Percentiles rank a stretch among this genome's conserved stretches.
Conservation (phyloP, 768 basidiomycete species). For the Kwoniella mangroviensis region DNA sequence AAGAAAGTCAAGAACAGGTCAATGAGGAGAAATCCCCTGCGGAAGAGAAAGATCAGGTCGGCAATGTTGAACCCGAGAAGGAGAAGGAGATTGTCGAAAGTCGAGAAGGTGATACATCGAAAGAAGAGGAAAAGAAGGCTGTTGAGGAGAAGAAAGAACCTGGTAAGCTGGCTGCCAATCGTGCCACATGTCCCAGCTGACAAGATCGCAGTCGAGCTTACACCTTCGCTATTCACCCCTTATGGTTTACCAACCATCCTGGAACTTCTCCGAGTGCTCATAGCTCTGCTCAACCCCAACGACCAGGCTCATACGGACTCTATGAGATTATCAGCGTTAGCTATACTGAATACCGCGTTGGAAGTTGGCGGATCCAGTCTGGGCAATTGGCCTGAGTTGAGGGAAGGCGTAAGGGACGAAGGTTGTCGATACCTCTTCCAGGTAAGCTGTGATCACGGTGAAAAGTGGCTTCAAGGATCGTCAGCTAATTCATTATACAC, state of each 20-base stretch:
- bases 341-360: constrained; percentile 83
- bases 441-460: constrained; percentile 30
- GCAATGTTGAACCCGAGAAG: constrained; percentile 42
- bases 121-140: not conserved
- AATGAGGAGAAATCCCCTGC: constrained; percentile 42
- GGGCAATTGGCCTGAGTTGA: constrained; percentile 75
- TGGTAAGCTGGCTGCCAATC: constrained; percentile 3
- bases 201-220: constrained; percentile 7
- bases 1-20: constrained; percentile 6
- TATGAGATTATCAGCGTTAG: constrained; percentile 83
- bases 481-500: constrained; percentile 3
- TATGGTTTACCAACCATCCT: constrained; percentile 91
- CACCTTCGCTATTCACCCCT: constrained; percentile 53
- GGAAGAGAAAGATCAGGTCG: constrained; percentile 7
- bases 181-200: not conserved
- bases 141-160: constrained; percentile 2
- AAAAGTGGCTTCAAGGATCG: not conserved
- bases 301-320: constrained; percentile 96
- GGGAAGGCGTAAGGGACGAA: constrained; percentile 77
- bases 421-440: constrained; percentile 98
- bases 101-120: not conserved
- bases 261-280: constrained; percentile 89
- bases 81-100: constrained; percentile 55
- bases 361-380: constrained; percentile 80
- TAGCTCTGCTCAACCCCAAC: constrained; percentile 92